A percentile compares a stretch with the other conserved stretches of the same genome.
These are phyloP conservation scores for Tillandsia leiboldiana DNA, from an alignment of 176 grass and related monocot species.

Conservation along the genomic window DNA sequence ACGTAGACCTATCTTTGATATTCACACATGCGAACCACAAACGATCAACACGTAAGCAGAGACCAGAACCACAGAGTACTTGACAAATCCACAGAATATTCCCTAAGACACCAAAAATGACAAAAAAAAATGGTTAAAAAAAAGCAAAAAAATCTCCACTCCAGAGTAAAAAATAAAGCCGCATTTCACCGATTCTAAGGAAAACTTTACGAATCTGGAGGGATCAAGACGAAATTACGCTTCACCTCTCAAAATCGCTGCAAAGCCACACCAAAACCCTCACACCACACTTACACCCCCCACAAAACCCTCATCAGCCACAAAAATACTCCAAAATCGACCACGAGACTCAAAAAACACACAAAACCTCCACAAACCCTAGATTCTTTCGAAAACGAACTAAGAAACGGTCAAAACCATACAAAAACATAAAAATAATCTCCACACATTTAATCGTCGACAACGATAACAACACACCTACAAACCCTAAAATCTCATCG, in stretches of 20 bases:
- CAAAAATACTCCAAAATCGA: constrained; percentile 4
- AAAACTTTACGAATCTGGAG: not conserved
- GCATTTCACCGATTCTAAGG: not conserved
- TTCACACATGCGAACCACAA: too few relatives aligned
- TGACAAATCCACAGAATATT: too few relatives aligned
- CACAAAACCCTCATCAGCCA: not conserved
- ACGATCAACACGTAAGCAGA: too few relatives aligned
- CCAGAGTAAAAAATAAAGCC: not conserved
- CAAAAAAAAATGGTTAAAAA: not conserved
- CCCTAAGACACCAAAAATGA: not conserved
- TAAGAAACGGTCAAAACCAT: too few relatives aligned
- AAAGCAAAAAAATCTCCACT: not conserved
- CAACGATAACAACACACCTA: too few relatives aligned
- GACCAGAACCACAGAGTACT: too few relatives aligned
- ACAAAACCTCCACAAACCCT: not conserved
- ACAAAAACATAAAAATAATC: too few relatives aligned
- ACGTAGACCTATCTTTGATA: too few relatives aligned
- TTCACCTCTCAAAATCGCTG: not conserved
- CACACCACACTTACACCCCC: not conserved
- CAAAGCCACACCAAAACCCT: not conserved
- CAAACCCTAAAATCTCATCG: too few relatives aligned
- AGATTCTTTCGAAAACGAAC: not conserved
- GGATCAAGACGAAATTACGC: not conserved
- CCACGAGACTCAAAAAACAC: not conserved
- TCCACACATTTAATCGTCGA: too few relatives aligned